Evolutionary conservation across 2,329 filamentous ascomycete species (phyloP).

Genomic region (Hymenoscyphus occultus): DNA sequence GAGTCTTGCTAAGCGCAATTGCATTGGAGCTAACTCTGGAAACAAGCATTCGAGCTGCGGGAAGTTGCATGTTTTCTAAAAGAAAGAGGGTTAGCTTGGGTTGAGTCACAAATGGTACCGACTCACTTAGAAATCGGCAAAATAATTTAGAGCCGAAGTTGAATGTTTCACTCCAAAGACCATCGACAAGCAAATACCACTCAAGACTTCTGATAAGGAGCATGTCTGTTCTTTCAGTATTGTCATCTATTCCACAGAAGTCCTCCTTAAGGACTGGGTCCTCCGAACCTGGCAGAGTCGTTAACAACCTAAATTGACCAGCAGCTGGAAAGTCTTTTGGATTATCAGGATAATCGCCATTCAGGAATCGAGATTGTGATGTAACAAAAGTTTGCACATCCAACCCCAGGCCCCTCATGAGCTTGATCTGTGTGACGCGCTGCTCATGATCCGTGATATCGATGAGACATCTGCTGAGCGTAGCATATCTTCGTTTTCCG

Average conservation of each 20-base stretch:
- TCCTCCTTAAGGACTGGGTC: slow-evolving; percentile 58
- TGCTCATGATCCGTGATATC: slow-evolving; percentile 64
- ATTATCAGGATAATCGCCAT: slow-evolving; percentile 48
- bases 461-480: slow-evolving; percentile 74
- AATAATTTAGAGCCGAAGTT: slow-evolving; percentile 69
- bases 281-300: slow-evolving; percentile 38
- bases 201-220: slow-evolving; percentile 74
- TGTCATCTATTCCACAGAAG: slow-evolving; percentile 66
- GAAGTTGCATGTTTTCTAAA: slow-evolving; percentile 44
- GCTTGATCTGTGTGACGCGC: slow-evolving; percentile 64
- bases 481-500: slow-evolving; percentile 60
- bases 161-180: slow-evolving; percentile 70
- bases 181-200: slow-evolving; percentile 77
- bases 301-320: slow-evolving; percentile 50
- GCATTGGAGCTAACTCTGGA: slow-evolving; percentile 48
- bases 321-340: slow-evolving; percentile 40
- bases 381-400: slow-evolving; percentile 71
- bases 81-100: slow-evolving; percentile 21
- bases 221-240: slow-evolving; percentile 62
- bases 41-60: slow-evolving; percentile 53
- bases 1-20: slow-evolving; percentile 36
- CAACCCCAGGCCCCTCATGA: slow-evolving; percentile 74
- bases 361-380: slow-evolving; percentile 57
- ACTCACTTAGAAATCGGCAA: slow-evolving; percentile 79
- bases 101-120: slow-evolving; percentile 1